A percentile compares a stretch with the other conserved stretches of the same genome.
Evolutionary conservation across 768 basidiomycete genomes (phyloP).

Genomic region (Mycena metata): DNA sequence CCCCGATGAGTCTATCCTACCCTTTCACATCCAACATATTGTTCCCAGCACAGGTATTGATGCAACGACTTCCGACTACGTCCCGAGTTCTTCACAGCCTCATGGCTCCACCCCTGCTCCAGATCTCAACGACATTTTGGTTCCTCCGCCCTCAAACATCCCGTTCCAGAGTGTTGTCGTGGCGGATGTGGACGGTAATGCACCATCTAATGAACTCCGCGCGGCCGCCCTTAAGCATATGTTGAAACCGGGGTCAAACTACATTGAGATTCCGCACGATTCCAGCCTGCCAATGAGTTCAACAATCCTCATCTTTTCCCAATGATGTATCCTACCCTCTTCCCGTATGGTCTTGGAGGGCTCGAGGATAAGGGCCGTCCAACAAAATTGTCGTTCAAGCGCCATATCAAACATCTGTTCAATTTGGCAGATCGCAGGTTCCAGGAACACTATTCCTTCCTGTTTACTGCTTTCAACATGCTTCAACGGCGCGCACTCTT

Average conservation of each 20-base stretch:
- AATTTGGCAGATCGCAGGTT: slow-evolving; percentile 30
- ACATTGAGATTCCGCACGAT: slow-evolving; percentile 40
- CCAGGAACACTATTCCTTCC: slow-evolving; percentile 43
- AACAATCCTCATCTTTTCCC: too few species aligned
- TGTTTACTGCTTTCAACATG: slow-evolving; percentile 47
- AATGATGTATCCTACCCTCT: too few species aligned
- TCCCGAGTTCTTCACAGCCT: too few species aligned
- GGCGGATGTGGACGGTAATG: not conserved
- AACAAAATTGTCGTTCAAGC: not conserved
- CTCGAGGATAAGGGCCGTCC: not conserved
- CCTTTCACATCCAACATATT: slow-evolving; percentile 21
- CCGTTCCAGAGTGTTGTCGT: not conserved
- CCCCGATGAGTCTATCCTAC: slow-evolving; percentile 5
- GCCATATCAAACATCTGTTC: slow-evolving; percentile 44
- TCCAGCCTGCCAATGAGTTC: slow-evolving; percentile 27
- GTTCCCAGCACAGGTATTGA: not conserved
- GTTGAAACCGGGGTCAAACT: not conserved
- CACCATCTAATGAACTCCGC: not conserved
- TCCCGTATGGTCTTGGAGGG: slow-evolving; percentile 16
- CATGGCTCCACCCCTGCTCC: not conserved
- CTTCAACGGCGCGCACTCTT: slow-evolving; percentile 40
- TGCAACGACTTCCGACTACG: too few species aligned
- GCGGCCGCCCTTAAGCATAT: not conserved
- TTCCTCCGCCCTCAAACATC: not conserved
- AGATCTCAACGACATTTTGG: too few species aligned